Conservation (phyloP, 768 basidiomycete genomes). For the Sporobolomyces roseus region DNA sequence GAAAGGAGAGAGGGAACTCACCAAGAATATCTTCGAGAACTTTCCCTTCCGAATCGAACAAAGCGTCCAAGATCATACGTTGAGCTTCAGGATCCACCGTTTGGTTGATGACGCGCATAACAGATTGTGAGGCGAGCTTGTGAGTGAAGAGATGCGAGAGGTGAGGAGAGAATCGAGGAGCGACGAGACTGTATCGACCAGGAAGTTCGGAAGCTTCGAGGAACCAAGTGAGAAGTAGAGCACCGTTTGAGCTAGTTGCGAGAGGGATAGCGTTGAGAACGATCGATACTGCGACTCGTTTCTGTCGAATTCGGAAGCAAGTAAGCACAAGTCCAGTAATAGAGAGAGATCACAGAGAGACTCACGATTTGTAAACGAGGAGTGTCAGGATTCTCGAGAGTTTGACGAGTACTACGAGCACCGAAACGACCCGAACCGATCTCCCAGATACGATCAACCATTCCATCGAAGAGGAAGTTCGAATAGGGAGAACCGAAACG, state of each 20-base stretch:
- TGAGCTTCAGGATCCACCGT: constrained; percentile 88
- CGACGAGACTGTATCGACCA: constrained; percentile 88
- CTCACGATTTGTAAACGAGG: constrained; percentile 72
- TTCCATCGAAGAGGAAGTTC: constrained; percentile 96
- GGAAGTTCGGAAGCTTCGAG: constrained; percentile 91
- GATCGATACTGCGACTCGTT: constrained; percentile 87
- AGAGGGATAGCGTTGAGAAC: constrained; percentile 96
- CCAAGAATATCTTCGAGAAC: constrained; percentile 88
- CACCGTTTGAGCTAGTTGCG: constrained; percentile 96
- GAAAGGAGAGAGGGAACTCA: too few species aligned
- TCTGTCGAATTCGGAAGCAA: constrained; percentile 48
- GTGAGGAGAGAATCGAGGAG: constrained; percentile 93
- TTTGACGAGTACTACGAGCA: constrained; percentile 94
- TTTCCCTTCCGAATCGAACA: constrained; percentile 83
- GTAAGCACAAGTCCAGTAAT: too few species aligned
- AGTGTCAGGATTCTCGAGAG: constrained; percentile 84
- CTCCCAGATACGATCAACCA: constrained; percentile 96
- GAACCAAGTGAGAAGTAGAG: constrained; percentile 90
- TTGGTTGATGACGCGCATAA: constrained; percentile 93
- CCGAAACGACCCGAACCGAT: constrained; percentile 96
- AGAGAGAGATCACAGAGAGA: too few species aligned
- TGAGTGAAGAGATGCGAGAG: constrained; percentile 95
- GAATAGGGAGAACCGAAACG: constrained; percentile 84
- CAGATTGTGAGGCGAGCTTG: constrained; percentile 91
- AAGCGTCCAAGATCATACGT: constrained; percentile 73